Percentiles rank a stretch among this genome's conserved stretches.
Evolutionary conservation across 768 basidiomycete species (phyloP).

Genomic region (Tulasnella sp.): DNA sequence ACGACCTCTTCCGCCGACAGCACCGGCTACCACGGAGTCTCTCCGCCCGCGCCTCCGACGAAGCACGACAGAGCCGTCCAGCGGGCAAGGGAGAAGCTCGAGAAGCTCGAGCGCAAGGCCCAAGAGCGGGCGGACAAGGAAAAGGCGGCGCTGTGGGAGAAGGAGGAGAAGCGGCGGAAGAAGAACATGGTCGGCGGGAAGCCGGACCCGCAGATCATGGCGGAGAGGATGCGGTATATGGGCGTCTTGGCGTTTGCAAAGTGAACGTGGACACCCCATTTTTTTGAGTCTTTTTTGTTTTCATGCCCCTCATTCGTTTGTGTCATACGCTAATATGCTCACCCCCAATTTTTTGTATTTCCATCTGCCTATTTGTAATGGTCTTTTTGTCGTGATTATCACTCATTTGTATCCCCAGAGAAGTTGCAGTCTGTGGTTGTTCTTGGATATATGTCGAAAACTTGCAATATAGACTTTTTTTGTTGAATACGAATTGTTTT

Average conservation of each 20-base stretch:
- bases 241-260: constrained; percentile 5
- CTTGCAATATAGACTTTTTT: too few species aligned
- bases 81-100: constrained; percentile 16
- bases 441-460: too few species aligned
- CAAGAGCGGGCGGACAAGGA: constrained; percentile 13
- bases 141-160: neutral
- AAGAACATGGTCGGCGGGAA: neutral
- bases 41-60: neutral
- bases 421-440: too few species aligned
- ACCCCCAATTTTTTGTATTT: too few species aligned
- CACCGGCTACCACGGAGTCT: constrained; percentile 1
- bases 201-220: constrained; percentile 1
- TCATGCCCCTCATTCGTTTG: too few species aligned
- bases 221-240: constrained; percentile 8
- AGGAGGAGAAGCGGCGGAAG: constrained; percentile 4
- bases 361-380: too few species aligned
- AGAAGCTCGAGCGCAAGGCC: constrained; percentile 15
- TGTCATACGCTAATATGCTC: too few species aligned
- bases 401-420: too few species aligned
- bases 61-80: constrained; percentile 17
- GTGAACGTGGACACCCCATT: neutral
- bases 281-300: neutral
- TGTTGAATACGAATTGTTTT: too few species aligned
- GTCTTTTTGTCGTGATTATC: too few species aligned
- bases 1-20: neutral